phyloP scores from a whole-genome alignment of 208 protist species.

The Acanthamoeba culbertsoni region DNA sequence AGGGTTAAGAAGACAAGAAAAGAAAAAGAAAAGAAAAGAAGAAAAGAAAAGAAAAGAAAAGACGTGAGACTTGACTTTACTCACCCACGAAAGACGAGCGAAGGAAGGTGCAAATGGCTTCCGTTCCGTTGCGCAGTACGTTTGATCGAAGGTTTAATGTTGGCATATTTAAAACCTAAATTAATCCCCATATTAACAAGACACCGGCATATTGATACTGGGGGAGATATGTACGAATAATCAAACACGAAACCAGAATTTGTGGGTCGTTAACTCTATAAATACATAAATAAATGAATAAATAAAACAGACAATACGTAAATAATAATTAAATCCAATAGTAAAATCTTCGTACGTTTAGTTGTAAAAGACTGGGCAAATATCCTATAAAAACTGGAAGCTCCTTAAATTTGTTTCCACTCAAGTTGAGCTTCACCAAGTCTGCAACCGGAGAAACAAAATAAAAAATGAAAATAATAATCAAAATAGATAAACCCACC shows the following conservation, averaged over 20 bases:
- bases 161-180: background rate
- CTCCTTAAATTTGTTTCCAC: background rate
- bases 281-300: no score
- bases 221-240: no score
- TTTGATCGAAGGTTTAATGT: background rate
- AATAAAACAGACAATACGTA: no score
- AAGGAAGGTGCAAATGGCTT: background rate
- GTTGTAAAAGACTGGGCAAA: background rate
- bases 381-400: background rate
- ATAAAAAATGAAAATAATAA: background rate
- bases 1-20: background rate
- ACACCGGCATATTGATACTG: no score
- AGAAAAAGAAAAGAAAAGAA: background rate
- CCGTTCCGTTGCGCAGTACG: background rate
- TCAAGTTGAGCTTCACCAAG: background rate
- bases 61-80: no score
- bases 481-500: background rate
- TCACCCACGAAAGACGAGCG: background rate
- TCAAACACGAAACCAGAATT: no score
- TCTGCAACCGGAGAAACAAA: background rate
- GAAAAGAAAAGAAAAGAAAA: background rate
- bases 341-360: no score
- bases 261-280: no score
- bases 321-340: no score
- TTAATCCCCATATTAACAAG: no score